Percentiles rank a stretch among this genome's conserved stretches.
These are phyloP conservation scores for Macrophomina phaseolina DNA, from an alignment of 2,329 filamentous ascomycete genomes.

Conservation along the genomic window DNA sequence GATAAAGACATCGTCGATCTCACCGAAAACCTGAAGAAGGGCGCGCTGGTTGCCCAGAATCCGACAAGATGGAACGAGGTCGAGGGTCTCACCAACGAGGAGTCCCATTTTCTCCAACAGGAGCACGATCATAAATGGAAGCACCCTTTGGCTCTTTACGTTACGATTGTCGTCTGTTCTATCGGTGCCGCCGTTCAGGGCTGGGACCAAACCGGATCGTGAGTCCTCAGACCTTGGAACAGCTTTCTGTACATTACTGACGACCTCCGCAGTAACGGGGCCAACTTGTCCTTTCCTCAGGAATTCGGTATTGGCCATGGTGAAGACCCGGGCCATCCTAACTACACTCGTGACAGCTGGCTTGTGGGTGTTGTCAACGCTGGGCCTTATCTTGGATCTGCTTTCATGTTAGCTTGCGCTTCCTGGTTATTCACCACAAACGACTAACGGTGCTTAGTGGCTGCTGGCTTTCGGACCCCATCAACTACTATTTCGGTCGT, in stretches of 20 bases:
- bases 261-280: constrained; percentile 36
- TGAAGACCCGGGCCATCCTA: constrained; percentile 34
- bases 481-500: constrained; percentile 73
- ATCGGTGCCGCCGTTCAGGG: constrained; percentile 70
- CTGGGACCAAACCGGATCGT: constrained; percentile 61
- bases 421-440: too few relatives aligned
- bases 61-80: constrained; percentile 52
- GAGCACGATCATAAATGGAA: constrained; percentile 73
- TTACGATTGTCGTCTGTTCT: constrained; percentile 71
- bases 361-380: constrained; percentile 67
- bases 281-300: constrained; percentile 65
- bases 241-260: neutral
- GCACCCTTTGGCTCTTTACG: constrained; percentile 66
- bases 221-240: constrained; percentile 29
- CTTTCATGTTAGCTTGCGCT: constrained; percentile 53
- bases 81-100: constrained; percentile 65
- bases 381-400: constrained; percentile 69
- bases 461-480: constrained; percentile 75
- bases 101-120: constrained; percentile 65
- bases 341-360: constrained; percentile 48
- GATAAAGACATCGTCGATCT: constrained; percentile 65
- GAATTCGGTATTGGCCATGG: constrained; percentile 55
- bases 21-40: constrained; percentile 66
- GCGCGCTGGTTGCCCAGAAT: constrained; percentile 76
- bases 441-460: constrained; percentile 44